Percentiles rank a stretch among this genome's conserved stretches.
These are phyloP conservation scores for Protomyces inundatus DNA, from an alignment of 1,139 yeast genomes.

Conservation along the genomic window DNA sequence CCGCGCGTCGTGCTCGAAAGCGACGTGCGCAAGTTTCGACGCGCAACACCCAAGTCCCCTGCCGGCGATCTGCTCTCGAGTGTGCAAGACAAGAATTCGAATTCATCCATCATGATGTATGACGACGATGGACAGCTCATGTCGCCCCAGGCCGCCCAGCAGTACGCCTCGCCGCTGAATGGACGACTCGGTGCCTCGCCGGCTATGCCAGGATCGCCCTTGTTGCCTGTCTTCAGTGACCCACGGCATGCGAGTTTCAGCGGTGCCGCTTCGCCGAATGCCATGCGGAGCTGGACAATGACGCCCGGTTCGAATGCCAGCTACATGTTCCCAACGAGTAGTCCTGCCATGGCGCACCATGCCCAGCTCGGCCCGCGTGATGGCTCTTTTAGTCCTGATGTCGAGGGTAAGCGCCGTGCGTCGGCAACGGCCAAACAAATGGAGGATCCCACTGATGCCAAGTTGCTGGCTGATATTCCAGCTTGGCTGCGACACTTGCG, in stretches of 20 bases:
- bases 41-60: slow-evolving; percentile 28
- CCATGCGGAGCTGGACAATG: slow-evolving; percentile 9
- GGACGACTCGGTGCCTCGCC: slow-evolving; percentile 3
- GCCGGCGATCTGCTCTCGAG: background rate
- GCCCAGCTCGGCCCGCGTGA: background rate
- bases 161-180: slow-evolving; percentile 7
- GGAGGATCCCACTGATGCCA: slow-evolving; percentile 35
- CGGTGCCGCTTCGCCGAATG: slow-evolving; percentile 1
- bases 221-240: background rate
- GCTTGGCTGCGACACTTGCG: slow-evolving; percentile 87
- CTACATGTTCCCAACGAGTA: slow-evolving; percentile 8
- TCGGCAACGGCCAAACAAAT: slow-evolving; percentile 16
- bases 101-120: slow-evolving; percentile 28
- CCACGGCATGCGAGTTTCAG: background rate
- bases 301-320: background rate
- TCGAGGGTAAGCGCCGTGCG: slow-evolving; percentile 17
- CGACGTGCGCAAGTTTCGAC: slow-evolving; percentile 36
- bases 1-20: slow-evolving; percentile 33
- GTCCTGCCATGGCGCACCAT: background rate
- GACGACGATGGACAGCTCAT: slow-evolving; percentile 29
- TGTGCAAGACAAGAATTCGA: background rate
- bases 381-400: background rate
- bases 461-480: slow-evolving; percentile 70
- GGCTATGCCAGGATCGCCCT: background rate
- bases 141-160: slow-evolving; percentile 19